These are phyloP conservation scores for Mycena floridula DNA, from an alignment of 768 basidiomycete species.

Conservation along the genomic window DNA sequence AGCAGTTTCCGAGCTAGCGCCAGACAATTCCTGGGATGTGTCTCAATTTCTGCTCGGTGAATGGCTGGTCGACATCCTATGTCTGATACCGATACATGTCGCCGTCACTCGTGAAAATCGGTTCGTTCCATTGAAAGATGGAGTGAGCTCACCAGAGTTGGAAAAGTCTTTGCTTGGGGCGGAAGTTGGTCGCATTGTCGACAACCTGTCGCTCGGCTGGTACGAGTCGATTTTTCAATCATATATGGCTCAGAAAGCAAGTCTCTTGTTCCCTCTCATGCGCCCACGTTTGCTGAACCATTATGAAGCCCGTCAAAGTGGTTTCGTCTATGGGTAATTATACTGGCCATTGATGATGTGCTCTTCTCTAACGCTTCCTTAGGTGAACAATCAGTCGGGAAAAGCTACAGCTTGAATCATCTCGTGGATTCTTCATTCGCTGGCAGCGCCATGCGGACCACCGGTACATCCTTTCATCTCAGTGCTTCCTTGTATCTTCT, in stretches of 20 bases:
- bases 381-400: constrained; percentile 63
- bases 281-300: not conserved
- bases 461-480: constrained; percentile 9
- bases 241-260: constrained; percentile 49
- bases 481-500: not conserved
- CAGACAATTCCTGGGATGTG: constrained; percentile 15
- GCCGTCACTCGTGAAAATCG: constrained; percentile 55
- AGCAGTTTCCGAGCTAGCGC: constrained; percentile 16
- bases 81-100: constrained; percentile 60
- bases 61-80: constrained; percentile 56
- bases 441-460: constrained; percentile 62
- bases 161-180: constrained; percentile 54
- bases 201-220: constrained; percentile 54
- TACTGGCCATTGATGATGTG: not conserved
- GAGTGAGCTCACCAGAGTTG: constrained; percentile 38
- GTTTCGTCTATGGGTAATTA: constrained; percentile 57
- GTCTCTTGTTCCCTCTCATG: not conserved
- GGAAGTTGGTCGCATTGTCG: constrained; percentile 50
- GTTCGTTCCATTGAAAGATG: constrained; percentile 48
- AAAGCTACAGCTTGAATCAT: constrained; percentile 54
- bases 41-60: constrained; percentile 46
- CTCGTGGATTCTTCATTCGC: constrained; percentile 60
- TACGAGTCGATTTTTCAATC: constrained; percentile 60
- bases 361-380: not conserved
- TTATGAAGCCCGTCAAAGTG: constrained; percentile 48